These are phyloP conservation scores for Anthracocystis walkeri DNA, from an alignment of 1,284 basidiomycete genomes.

Conservation along the genomic window DNA sequence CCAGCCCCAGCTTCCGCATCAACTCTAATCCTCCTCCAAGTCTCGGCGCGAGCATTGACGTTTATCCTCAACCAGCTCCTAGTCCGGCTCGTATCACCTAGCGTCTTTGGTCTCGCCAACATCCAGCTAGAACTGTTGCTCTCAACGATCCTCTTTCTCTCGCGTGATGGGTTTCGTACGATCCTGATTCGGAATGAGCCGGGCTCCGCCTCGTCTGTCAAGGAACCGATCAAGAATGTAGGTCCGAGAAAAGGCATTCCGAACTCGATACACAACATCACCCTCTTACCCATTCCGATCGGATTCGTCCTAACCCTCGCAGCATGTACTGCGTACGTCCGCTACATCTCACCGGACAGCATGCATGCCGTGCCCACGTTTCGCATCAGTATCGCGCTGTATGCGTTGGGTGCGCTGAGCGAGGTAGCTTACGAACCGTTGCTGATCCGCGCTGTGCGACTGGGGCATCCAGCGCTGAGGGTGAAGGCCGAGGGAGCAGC, in stretches of 20 bases:
- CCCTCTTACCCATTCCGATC: constrained; percentile 55
- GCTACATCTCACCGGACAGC: constrained; percentile 44
- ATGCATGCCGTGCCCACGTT: constrained; percentile 49
- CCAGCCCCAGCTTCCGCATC: constrained; percentile 73
- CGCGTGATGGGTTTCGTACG: constrained; percentile 81
- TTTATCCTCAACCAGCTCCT: constrained; percentile 89
- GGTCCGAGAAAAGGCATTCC: constrained; percentile 19
- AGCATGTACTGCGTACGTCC: constrained; percentile 39
- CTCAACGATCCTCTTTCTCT: constrained; percentile 89
- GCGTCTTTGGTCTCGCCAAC: constrained; percentile 85
- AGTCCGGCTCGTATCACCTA: constrained; percentile 84
- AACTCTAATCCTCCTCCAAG: constrained; percentile 87
- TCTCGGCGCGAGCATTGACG: constrained; percentile 84
- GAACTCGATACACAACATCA: constrained; percentile 57
- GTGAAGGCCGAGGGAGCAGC: constrained; percentile 62
- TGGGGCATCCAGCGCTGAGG: constrained; percentile 47
- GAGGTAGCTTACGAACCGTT: constrained; percentile 65
- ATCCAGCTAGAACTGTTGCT: constrained; percentile 88
- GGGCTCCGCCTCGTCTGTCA: neutral
- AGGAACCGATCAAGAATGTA: neutral
- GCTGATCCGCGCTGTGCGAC: constrained; percentile 53
- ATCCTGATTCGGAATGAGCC: constrained; percentile 45
- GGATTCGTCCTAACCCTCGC: constrained; percentile 45
- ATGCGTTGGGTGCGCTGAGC: constrained; percentile 57
- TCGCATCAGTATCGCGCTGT: constrained; percentile 49